Percentiles rank a stretch among this genome's conserved stretches.
These are phyloP conservation scores for Citrullus colocynthis DNA, from an alignment of 306 rosid species.

Conservation along the genomic window DNA sequence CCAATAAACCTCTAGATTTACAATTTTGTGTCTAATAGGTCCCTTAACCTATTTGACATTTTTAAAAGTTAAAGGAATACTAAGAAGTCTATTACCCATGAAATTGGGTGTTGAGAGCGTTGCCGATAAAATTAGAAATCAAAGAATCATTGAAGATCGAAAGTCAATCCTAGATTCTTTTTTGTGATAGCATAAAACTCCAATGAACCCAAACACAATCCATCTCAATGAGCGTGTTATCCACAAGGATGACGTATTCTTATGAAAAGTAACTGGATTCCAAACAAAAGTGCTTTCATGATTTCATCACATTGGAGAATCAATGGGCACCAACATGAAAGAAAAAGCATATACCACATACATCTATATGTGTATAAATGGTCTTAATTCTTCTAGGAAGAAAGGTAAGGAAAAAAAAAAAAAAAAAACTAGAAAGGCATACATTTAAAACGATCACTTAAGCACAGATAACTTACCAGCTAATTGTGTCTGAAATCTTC, in stretches of 20 bases:
- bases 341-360: background rate
- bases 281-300: background rate
- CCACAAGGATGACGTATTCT: background rate
- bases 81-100: no score
- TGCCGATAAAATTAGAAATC: background rate
- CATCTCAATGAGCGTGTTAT: background rate
- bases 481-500: conserved; percentile 85
- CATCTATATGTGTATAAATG: background rate
- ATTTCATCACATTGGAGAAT: background rate
- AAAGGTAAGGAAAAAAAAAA: background rate
- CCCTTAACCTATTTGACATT: no score
- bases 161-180: background rate
- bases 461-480: conserved; percentile 15
- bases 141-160: no score
- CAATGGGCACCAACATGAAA: background rate
- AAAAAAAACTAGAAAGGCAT: background rate
- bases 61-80: no score
- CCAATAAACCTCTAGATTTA: no score
- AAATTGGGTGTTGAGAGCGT: background rate
- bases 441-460: background rate
- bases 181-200: background rate
- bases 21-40: no score
- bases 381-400: background rate
- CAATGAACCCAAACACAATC: background rate
- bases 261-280: background rate